These are phyloP conservation scores for Quercus robur DNA, from an alignment of 306 rosid genomes.

Conservation along the genomic window DNA sequence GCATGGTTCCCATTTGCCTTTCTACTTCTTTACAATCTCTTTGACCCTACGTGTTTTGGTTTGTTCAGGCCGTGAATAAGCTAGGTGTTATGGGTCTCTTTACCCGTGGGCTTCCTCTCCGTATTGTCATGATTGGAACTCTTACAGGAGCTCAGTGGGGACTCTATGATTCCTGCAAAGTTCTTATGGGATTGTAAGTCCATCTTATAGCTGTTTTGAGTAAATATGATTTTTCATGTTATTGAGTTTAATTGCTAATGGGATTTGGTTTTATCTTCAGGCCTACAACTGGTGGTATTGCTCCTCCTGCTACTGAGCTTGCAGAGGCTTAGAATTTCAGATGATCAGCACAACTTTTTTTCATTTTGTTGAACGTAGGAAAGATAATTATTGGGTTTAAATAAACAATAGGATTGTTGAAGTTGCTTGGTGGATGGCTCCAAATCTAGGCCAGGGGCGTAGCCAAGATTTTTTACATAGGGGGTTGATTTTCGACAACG, in stretches of 20 bases:
- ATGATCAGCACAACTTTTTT: slow-evolving; percentile 2
- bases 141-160: slow-evolving; percentile 99
- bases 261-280: slow-evolving; percentile 34
- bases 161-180: slow-evolving; percentile 91
- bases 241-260: not conserved
- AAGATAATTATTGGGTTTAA: slow-evolving; percentile 37
- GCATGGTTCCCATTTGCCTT: not conserved
- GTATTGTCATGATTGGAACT: slow-evolving; percentile 94
- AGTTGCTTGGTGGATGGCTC: slow-evolving; percentile 38
- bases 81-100: slow-evolving; percentile 75
- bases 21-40: slow-evolving; percentile 10
- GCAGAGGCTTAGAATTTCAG: slow-evolving; percentile 23
- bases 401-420: slow-evolving; percentile 46
- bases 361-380: slow-evolving; percentile 33
- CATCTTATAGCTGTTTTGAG: slow-evolving; percentile 1
- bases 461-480: too few relatives aligned
- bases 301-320: slow-evolving; percentile 35
- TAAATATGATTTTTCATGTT: not conserved
- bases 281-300: slow-evolving; percentile 92
- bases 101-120: slow-evolving; percentile 96
- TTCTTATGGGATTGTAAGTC: slow-evolving; percentile 86
- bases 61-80: slow-evolving; percentile 81
- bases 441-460: not conserved
- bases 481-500: too few relatives aligned
- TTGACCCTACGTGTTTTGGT: not conserved